Base-by-base conservation (phyloP, 2,329 filamentous ascomycete genomes). In the Emericellopsis cladophorae region DNA sequence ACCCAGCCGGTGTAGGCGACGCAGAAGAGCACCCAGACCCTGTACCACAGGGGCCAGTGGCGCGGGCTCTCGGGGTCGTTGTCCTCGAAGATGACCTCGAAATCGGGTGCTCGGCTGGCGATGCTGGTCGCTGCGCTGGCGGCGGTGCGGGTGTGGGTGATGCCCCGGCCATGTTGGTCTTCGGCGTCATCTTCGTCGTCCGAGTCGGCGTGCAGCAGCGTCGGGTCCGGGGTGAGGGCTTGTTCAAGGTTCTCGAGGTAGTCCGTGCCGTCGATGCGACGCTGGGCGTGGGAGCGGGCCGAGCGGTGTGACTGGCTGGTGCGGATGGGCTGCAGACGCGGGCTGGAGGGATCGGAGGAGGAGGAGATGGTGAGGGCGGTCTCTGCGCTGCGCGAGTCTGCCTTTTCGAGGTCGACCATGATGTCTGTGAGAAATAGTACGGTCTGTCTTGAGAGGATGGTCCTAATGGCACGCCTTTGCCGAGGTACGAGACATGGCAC, bases 61-160 rank as follows among this genome's bases (percentile, higher is more conserved):
- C 72, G 68, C 1, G 84, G 81, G 50, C 86, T 80, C 11, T 70
- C 67, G 9, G 66, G 67, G 50, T 83, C 79, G 44, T 72, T 62
- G 2, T 74, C 73, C 14, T 74, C 72, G 54, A 85, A 88, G 51
- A 82, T 78, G 41, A 90, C 71, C 59, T 92, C 85, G 51, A 78
- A 90, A 23, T 77, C 74, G 4, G 76, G 69, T 3, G 64, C 60
- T 3, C 66, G 58, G 14, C 64, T 67, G 3, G 62, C 62, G 21
- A 55, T 57, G 46, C 64, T 68, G n/a, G 32, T 41, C 39, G 58
- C 57, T 33, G 65, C 49, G 44, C 63, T 68, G 39, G 64, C 60
- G 23, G 60, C 57, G 2, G 65, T 67, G 29, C 58, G 56, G 6
- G 62, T 60, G 45, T 61, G 61, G 26, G 61, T 53, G n/a, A 68